Percentiles rank a stretch among this genome's conserved stretches.
These are phyloP conservation scores for Lachnum nothofagi DNA, from an alignment of 2,329 filamentous ascomycete genomes.

Conservation along the genomic window DNA sequence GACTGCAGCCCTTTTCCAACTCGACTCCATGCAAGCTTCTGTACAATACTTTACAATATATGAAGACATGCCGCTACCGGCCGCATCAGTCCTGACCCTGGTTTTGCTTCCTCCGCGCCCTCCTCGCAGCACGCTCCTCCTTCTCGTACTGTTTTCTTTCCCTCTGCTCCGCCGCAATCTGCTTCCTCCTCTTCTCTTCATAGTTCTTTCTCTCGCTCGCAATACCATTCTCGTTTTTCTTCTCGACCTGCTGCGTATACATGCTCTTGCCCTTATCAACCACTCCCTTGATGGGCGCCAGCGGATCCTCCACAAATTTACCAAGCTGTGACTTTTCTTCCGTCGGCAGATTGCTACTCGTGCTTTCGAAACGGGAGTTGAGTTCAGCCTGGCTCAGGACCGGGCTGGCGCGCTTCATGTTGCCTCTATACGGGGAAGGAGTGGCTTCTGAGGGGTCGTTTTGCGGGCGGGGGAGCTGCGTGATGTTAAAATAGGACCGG, in stretches of 20 bases:
- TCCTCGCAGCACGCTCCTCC: background rate
- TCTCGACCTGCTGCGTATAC: conserved; percentile 13
- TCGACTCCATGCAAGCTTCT: background rate
- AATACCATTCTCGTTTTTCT: conserved; percentile 24
- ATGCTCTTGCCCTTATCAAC: conserved; percentile 30
- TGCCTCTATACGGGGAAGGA: conserved; percentile 15
- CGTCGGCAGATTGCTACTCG: conserved; percentile 1
- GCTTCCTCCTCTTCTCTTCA: conserved; percentile 19
- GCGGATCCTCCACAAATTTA: background rate
- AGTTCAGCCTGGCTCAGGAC: conserved; percentile 16
- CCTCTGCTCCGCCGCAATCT: conserved; percentile 13
- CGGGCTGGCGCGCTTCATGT: conserved; percentile 12
- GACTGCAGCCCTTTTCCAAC: background rate
- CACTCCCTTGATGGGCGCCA: conserved; percentile 18
- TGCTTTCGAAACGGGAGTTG: conserved; percentile 14
- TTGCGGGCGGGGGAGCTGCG: conserved; percentile 21
- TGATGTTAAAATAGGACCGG: conserved; percentile 37
- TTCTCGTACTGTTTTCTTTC: background rate
- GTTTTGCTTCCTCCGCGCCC: background rate
- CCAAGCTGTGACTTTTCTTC: conserved; percentile 6
- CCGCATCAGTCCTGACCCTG: too few relatives aligned
- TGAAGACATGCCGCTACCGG: background rate
- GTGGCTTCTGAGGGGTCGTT: conserved; percentile 1
- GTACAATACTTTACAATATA: background rate
- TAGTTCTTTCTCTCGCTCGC: conserved; percentile 16